Evolutionary conservation across 1,284 basidiomycete genomes (phyloP).

Genomic region (Sphagnurus paluster): DNA sequence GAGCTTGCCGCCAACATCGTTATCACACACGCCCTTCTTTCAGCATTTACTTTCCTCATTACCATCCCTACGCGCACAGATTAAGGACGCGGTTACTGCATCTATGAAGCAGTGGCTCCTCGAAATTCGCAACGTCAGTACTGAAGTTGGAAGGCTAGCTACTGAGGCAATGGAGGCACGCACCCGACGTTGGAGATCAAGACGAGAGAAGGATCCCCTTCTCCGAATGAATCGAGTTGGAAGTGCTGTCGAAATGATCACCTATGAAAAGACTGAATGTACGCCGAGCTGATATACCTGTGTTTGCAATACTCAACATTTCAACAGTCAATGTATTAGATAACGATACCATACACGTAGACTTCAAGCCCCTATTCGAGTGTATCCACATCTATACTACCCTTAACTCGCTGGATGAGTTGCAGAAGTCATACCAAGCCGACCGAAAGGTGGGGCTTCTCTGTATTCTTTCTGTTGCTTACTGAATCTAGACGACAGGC

Average conservation of each 20-base stretch:
- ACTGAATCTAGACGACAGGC: slow-evolving; percentile 52
- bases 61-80: slow-evolving; percentile 85
- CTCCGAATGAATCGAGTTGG: slow-evolving; percentile 85
- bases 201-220: slow-evolving; percentile 77
- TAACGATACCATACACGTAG: slow-evolving; percentile 85
- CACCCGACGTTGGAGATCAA: slow-evolving; percentile 80
- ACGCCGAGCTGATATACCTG: slow-evolving; percentile 31
- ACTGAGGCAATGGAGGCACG: slow-evolving; percentile 89
- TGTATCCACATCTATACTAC: slow-evolving; percentile 97
- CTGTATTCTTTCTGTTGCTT: background rate
- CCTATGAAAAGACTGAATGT: slow-evolving; percentile 96
- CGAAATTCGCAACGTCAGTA: slow-evolving; percentile 89
- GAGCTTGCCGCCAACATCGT: slow-evolving; percentile 84
- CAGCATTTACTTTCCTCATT: slow-evolving; percentile 90
- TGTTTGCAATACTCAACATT: slow-evolving; percentile 2
- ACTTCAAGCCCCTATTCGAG: slow-evolving; percentile 95
- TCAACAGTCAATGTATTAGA: slow-evolving; percentile 84
- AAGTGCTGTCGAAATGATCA: slow-evolving; percentile 91
- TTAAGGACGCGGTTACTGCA: slow-evolving; percentile 92
- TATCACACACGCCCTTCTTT: slow-evolving; percentile 93
- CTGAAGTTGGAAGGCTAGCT: slow-evolving; percentile 85
- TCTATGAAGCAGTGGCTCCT: slow-evolving; percentile 98
- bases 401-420: slow-evolving; percentile 85
- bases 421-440: slow-evolving; percentile 92
- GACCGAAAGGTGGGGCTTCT: slow-evolving; percentile 76